phyloP scores from a whole-genome alignment of 2,329 filamentous ascomycete species.

The Aspergillus fumigatus region DNA sequence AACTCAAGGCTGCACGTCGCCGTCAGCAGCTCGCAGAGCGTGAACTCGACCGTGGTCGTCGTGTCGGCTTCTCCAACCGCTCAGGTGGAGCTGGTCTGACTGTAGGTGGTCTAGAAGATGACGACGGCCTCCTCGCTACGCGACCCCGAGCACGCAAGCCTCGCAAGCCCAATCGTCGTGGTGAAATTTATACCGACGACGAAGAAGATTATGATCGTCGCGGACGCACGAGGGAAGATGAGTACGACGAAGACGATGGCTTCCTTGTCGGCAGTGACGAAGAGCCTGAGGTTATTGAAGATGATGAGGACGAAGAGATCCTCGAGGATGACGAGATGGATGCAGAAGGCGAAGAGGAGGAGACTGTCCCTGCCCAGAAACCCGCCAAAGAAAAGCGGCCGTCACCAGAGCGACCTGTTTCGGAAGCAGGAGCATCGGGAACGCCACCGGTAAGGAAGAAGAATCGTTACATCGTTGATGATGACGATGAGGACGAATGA shows the following conservation, averaged over 20 bases:
- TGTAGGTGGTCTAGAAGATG: constrained; percentile 56
- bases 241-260: constrained; percentile 77
- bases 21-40: constrained; percentile 53
- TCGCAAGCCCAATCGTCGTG: constrained; percentile 40
- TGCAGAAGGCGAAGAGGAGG: constrained; percentile 39
- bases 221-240: constrained; percentile 61
- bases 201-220: constrained; percentile 46
- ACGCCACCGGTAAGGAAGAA: constrained; percentile 42
- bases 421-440: constrained; percentile 21
- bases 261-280: constrained; percentile 59
- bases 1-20: constrained; percentile 50
- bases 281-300: constrained; percentile 43
- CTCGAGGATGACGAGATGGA: constrained; percentile 43
- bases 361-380: constrained; percentile 26
- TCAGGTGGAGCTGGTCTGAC: constrained; percentile 49
- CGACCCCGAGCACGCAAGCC: constrained; percentile 36
- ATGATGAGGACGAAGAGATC: constrained; percentile 41
- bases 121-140: constrained; percentile 45
- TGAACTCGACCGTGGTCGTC: constrained; percentile 52
- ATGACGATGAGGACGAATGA: constrained; percentile 44
- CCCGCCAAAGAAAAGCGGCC: constrained; percentile 26
- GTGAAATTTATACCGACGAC: constrained; percentile 47
- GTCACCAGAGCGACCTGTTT: constrained; percentile 15
- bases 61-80: constrained; percentile 41
- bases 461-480: constrained; percentile 45